These are phyloP conservation scores for Poronia punctata DNA, from an alignment of 495 filamentous ascomycete species.

Conservation along the genomic window DNA sequence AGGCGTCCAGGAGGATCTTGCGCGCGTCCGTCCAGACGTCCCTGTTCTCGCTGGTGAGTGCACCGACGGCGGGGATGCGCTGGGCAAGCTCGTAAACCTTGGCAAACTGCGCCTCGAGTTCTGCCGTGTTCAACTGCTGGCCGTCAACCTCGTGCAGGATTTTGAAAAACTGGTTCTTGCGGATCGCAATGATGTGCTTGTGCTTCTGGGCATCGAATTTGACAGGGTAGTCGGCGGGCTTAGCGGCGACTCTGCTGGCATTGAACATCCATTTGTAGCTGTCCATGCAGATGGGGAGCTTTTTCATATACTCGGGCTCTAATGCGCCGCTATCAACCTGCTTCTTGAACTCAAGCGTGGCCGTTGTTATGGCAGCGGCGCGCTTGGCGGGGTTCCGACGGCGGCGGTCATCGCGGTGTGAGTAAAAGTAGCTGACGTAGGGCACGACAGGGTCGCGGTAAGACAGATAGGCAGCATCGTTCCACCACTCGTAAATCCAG, in stretches of 20 bases:
- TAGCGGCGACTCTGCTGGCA: constrained; percentile 75
- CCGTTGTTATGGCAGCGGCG: constrained; percentile 81
- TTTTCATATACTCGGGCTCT: constrained; percentile 98
- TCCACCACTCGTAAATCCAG: constrained; percentile 99
- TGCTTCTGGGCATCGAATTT: constrained; percentile 70
- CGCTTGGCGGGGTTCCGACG: constrained; percentile 85
- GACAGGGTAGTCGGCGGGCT: constrained; percentile 71
- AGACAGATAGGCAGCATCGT: constrained; percentile 78
- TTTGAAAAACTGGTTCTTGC: constrained; percentile 97
- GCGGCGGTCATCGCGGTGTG: constrained; percentile 85
- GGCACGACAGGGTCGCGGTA: constrained; percentile 96
- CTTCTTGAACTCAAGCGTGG: constrained; percentile 86
- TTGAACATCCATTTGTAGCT: constrained; percentile 99
- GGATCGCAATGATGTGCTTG: constrained; percentile 80
- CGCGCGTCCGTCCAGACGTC: constrained; percentile 88
- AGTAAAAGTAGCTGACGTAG: constrained; percentile 99
- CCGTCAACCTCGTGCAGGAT: constrained; percentile 68
- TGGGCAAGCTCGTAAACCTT: constrained; percentile 72
- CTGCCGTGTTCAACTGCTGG: constrained; percentile 71
- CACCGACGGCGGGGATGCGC: constrained; percentile 67
- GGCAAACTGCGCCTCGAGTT: constrained; percentile 83
- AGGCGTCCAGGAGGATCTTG: constrained; percentile 63
- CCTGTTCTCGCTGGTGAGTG: constrained; percentile 84
- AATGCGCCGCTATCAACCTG: constrained; percentile 76
- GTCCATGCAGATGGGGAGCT: constrained; percentile 92